Base-by-base conservation (phyloP, 768 basidiomycete genomes). In the Russula abietina region DNA sequence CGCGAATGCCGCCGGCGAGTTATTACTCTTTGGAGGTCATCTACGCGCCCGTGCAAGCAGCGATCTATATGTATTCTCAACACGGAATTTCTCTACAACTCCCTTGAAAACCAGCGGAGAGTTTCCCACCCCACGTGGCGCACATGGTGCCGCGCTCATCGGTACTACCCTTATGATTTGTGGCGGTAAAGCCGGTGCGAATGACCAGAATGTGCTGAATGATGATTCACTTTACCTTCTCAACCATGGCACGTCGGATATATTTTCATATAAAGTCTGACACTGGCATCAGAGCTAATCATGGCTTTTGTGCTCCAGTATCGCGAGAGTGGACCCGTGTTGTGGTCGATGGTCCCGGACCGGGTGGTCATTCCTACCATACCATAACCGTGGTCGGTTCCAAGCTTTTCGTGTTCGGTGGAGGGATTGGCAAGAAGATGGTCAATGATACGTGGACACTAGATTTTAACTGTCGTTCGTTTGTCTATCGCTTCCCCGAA, bases 241-340 rank as follows among this genome's bases (percentile, higher is more conserved):
- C 50, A 98, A 98, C 73, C 82, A 98, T 38, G 87, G 96, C 95
- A 72, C 68, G 90, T 79, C 32, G 32, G 32, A 10, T 36, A 14
- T 36, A 12, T 17, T 60, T 30, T 45, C 12, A 19, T 61, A 60
- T 55, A 17, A 41, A 41, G 39, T 17, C 45, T 11, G 9, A 22
- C n/a, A 3, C n/a, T 8, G 14, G 30, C 48, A 61, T 19, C 22
- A 49, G 7, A n/a, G 14, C 36, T 36, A n/a, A n/a, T n/a, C n/a
- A n/a, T n/a, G n/a, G n/a, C 5, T 5, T 30, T 38, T 49, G 36
- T 8, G 4, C 50, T 54, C 12, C 68, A 98, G 94, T 89, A 59
- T 89, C 93, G 4, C 85, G 89, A 65, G 97, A 98, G 72, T 99
- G 97, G 97, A 96, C 92, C 41, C 82, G 86, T 43, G 89, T 97